Conservation (phyloP, 345 rosid genomes). For the Eucalyptus pauciflora region DNA sequence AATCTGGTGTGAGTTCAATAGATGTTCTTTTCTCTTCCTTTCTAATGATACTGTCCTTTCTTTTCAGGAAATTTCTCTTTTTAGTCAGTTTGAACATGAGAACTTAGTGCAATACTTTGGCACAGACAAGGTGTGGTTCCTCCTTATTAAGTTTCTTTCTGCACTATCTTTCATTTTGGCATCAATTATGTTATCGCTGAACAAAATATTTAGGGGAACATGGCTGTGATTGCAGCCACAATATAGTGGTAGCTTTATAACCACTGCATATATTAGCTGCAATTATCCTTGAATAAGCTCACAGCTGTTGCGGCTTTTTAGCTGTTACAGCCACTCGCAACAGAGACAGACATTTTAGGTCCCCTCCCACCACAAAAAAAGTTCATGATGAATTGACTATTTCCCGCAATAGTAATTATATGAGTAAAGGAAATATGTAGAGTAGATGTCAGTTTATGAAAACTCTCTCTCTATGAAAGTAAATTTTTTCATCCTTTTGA, state of each 20-base stretch:
- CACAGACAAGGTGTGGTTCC: constrained; percentile 50
- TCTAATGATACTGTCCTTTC: neutral
- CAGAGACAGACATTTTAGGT: neutral
- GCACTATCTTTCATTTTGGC: neutral
- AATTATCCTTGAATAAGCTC: neutral
- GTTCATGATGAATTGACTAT: neutral
- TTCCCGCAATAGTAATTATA: neutral
- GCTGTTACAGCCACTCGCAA: neutral
- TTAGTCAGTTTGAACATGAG: constrained; percentile 82
- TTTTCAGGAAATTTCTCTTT: constrained; percentile 71
- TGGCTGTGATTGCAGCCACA: neutral
- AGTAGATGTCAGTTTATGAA: neutral
- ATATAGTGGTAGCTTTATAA: neutral
- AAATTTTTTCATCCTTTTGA: neutral
- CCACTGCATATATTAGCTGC: neutral
- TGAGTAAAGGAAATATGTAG: neutral
- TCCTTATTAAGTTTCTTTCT: neutral
- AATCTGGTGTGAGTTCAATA: neutral
- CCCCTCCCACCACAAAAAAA: neutral
- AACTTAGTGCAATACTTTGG: constrained; percentile 79
- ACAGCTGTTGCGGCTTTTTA: neutral
- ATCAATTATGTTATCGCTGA: neutral
- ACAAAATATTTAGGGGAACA: neutral
- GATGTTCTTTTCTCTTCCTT: neutral
- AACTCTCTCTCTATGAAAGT: neutral